phyloP scores from a whole-genome alignment of 2,329 filamentous ascomycete genomes.

The Seiridium cupressi region DNA sequence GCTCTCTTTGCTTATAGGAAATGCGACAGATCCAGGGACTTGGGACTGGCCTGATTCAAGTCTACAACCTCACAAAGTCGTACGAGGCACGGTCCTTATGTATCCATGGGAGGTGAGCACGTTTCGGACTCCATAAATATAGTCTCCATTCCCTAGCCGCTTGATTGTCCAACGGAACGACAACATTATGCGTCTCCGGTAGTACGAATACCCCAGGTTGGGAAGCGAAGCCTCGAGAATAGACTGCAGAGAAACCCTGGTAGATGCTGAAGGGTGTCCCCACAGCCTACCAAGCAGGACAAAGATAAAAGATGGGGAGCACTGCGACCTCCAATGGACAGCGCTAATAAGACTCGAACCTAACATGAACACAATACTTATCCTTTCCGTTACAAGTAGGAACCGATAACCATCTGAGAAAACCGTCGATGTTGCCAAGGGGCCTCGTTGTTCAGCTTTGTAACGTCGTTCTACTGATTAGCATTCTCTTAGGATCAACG shows the following conservation, averaged over 20 bases:
- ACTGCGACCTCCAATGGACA: too few species aligned
- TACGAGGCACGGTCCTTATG: neutral
- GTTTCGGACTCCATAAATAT: neutral
- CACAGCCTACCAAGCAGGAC: neutral
- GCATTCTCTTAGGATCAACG: neutral
- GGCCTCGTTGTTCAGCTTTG: neutral
- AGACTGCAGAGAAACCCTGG: conserved; percentile 1
- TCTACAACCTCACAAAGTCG: too few species aligned
- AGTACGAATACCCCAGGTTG: neutral
- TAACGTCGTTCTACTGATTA: neutral
- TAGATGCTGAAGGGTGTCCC: neutral
- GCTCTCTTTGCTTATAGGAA: neutral
- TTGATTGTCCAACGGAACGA: neutral
- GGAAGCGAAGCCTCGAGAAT: neutral
- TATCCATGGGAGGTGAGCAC: neutral
- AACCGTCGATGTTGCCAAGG: neutral
- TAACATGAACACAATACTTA: too few species aligned
- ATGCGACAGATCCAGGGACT: too few species aligned
- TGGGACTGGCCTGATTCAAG: too few species aligned
- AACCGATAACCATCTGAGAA: neutral
- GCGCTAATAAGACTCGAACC: too few species aligned
- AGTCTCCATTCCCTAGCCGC: neutral
- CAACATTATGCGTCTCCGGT: neutral
- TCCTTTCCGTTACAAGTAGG: too few species aligned
- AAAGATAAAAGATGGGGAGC: too few species aligned